phyloP scores from a whole-genome alignment of 441 rosid genomes.

The Kokia cookei region DNA sequence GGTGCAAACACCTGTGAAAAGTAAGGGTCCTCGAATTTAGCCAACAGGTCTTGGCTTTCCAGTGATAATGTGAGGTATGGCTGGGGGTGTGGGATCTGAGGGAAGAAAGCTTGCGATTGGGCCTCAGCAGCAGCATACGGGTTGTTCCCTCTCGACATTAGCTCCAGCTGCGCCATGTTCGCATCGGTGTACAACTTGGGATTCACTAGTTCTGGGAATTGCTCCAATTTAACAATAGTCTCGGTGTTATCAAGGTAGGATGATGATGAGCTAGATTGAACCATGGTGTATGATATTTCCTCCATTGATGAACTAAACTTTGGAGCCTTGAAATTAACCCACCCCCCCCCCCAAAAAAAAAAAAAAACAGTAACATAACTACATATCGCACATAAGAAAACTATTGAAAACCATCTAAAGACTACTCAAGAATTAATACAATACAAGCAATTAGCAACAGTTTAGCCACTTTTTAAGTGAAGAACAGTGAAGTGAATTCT shows the following conservation, averaged over 20 bases:
- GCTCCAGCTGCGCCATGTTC: constrained; percentile 13
- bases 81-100: constrained; percentile 29
- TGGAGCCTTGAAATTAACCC: constrained; percentile 15
- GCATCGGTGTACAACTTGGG: constrained; percentile 27
- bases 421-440: neutral
- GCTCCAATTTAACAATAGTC: constrained; percentile 14
- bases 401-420: neutral
- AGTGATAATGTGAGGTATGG: constrained; percentile 34
- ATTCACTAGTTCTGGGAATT: constrained; percentile 24
- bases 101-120: constrained; percentile 15
- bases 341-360: neutral
- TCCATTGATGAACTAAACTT: constrained; percentile 29
- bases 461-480: neutral
- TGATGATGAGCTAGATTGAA: constrained; percentile 20
- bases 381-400: neutral
- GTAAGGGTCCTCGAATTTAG: constrained; percentile 51
- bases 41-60: constrained; percentile 51
- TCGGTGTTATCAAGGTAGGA: constrained; percentile 15
- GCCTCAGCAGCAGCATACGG: constrained; percentile 17
- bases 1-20: constrained; percentile 48
- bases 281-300: constrained; percentile 34
- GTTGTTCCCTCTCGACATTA: constrained; percentile 10
- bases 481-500: neutral
- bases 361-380: neutral
- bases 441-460: neutral